phyloP scores from a whole-genome alignment of 139 green algal genomes.

The Spirogloea muscicola region DNA sequence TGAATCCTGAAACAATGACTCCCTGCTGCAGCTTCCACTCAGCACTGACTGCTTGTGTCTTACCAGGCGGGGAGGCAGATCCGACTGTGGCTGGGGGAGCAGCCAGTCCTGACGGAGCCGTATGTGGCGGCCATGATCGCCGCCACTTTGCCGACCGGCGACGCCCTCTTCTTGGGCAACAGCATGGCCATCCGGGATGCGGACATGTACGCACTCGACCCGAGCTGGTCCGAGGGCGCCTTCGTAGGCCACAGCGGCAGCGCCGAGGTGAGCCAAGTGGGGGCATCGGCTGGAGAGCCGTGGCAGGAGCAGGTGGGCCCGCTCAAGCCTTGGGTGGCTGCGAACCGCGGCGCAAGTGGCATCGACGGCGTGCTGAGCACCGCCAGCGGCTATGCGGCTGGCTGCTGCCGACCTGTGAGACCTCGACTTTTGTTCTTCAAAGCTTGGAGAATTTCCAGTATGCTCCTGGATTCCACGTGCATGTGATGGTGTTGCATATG shows the following conservation, averaged over 20 bases:
- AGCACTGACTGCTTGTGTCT: too few species aligned
- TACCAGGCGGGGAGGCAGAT: constrained; percentile 25
- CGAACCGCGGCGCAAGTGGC: constrained; percentile 89
- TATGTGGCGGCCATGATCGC: constrained; percentile 53
- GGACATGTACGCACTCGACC: constrained; percentile 94
- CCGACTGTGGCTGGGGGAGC: background rate
- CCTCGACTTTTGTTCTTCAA: too few species aligned
- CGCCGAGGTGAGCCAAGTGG: too few species aligned
- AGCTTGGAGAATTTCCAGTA: too few species aligned
- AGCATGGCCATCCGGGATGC: constrained; percentile 97
- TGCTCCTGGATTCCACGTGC: too few species aligned
- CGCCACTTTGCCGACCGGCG: constrained; percentile 55
- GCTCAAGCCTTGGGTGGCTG: constrained; percentile 61
- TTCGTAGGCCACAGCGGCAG: too few species aligned
- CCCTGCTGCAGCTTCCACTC: too few species aligned
- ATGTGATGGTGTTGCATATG: too few species aligned
- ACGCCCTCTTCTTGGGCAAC: constrained; percentile 94
- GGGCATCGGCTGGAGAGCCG: too few species aligned
- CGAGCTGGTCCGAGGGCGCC: too few species aligned
- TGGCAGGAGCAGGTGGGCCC: too few species aligned
- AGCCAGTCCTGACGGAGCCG: constrained; percentile 37
- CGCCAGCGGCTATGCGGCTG: constrained; percentile 83
- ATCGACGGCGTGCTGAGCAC: constrained; percentile 94
- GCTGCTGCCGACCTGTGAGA: constrained; percentile 58
- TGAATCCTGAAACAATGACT: too few species aligned